Conservation (phyloP, 192 early-diverging fungal species). For the Coemansia asiatica region DNA sequence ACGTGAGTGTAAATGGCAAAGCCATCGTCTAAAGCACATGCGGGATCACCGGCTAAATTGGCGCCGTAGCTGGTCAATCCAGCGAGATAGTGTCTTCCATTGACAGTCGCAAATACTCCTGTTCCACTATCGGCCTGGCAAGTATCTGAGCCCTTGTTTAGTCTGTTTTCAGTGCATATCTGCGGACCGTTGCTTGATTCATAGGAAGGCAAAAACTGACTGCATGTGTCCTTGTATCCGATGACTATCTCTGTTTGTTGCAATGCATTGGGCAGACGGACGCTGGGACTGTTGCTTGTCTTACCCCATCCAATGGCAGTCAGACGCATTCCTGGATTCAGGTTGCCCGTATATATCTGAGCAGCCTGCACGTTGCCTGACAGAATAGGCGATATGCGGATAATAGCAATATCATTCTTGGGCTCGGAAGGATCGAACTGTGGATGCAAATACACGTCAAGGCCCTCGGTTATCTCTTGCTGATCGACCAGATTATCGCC, state of each 20-base stretch:
- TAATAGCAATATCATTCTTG: slow-evolving; percentile 28
- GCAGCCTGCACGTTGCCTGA: not conserved
- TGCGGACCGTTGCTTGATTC: slow-evolving; percentile 46
- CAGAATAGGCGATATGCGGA: slow-evolving; percentile 15
- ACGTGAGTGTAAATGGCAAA: slow-evolving; percentile 45
- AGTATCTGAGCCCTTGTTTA: slow-evolving; percentile 35
- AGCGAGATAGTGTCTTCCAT: slow-evolving; percentile 23
- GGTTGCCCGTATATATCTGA: slow-evolving; percentile 23
- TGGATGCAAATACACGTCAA: slow-evolving; percentile 19
- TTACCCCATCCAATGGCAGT: slow-evolving; percentile 45
- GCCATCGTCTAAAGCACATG: slow-evolving; percentile 43
- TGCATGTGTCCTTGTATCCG: slow-evolving; percentile 23
- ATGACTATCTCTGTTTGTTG: slow-evolving; percentile 30
- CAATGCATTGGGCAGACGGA: slow-evolving; percentile 22
- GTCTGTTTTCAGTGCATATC: slow-evolving; percentile 48
- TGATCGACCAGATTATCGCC: slow-evolving; percentile 17
- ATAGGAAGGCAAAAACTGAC: slow-evolving; percentile 26
- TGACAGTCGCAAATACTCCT: slow-evolving; percentile 21
- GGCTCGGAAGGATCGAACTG: slow-evolving; percentile 19
- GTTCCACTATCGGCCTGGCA: slow-evolving; percentile 55
- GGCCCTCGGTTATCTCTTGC: slow-evolving; percentile 11
- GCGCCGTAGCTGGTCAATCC: slow-evolving; percentile 52
- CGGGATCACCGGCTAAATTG: slow-evolving; percentile 31
- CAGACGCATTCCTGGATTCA: slow-evolving; percentile 15
- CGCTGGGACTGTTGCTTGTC: slow-evolving; percentile 9